phyloP scores from a whole-genome alignment of 768 basidiomycete species.

The Daedaleopsis nitida region DNA sequence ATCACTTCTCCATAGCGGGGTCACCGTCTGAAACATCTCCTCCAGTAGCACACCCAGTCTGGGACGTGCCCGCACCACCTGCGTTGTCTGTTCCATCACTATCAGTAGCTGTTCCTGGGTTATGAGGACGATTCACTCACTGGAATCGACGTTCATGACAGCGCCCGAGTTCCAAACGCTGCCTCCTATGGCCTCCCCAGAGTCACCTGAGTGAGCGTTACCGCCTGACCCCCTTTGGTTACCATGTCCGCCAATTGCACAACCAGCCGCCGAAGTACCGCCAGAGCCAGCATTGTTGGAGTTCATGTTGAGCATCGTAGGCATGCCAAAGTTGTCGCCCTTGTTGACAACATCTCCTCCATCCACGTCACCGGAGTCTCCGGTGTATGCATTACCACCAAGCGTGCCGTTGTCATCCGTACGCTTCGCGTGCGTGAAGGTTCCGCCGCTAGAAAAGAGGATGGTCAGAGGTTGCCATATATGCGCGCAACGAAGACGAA shows the following conservation, averaged over 20 bases:
- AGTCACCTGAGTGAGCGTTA: conserved; percentile 28
- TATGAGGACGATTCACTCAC: conserved; percentile 21
- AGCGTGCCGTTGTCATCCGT: conserved; percentile 24
- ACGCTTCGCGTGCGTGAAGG: conserved; percentile 16
- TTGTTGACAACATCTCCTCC: conserved; percentile 26
- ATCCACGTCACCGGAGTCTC: conserved; percentile 26
- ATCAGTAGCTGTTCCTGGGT: neutral
- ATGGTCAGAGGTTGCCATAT: neutral
- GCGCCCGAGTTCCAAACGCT: conserved; percentile 24
- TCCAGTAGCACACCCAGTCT: conserved; percentile 27
- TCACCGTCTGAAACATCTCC: conserved; percentile 18
- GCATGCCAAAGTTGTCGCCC: conserved; percentile 26
- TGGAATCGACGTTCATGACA: conserved; percentile 30
- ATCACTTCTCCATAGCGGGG: too few species aligned
- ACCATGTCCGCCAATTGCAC: conserved; percentile 26
- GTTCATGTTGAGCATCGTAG: conserved; percentile 32
- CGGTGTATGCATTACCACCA: conserved; percentile 31
- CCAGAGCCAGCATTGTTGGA: conserved; percentile 35
- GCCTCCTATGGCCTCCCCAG: conserved; percentile 34
- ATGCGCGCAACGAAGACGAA: neutral
- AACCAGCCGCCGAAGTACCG: conserved; percentile 30
- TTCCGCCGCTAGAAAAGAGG: neutral
- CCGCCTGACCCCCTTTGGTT: conserved; percentile 22
- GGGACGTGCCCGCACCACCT: conserved; percentile 25
- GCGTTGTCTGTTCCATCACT: conserved; percentile 25